Percentiles rank a stretch among this genome's conserved stretches.
phyloP scores from a whole-genome alignment of 345 rosid species.

The Citrus reticulata region DNA sequence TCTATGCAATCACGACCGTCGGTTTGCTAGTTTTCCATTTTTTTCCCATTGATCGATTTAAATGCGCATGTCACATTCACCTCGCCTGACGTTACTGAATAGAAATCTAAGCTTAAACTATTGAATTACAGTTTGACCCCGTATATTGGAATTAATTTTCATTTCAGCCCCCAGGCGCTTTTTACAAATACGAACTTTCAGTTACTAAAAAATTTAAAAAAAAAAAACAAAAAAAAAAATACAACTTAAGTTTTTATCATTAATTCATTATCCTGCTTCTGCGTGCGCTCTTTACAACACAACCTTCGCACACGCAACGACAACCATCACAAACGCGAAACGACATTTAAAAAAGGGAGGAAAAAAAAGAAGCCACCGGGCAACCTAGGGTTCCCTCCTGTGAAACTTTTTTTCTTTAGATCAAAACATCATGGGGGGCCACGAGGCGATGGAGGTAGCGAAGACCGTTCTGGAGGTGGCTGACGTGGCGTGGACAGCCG shows the following conservation, averaged over 20 bases:
- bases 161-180: neutral
- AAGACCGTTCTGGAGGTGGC: slow-evolving; percentile 97
- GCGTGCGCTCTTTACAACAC: neutral
- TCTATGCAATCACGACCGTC: neutral
- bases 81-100: neutral
- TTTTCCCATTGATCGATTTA: neutral
- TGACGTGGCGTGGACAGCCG: slow-evolving; percentile 83
- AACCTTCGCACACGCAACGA: slow-evolving; percentile 5
- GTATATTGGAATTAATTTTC: too few relatives aligned
- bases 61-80: neutral
- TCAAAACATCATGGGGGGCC: slow-evolving; percentile 36
- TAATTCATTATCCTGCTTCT: neutral
- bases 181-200: neutral
- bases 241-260: neutral
- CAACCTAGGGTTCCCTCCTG: neutral
- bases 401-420: neutral
- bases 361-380: too few relatives aligned
- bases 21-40: neutral
- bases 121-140: neutral
- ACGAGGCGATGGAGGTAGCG: slow-evolving; percentile 73
- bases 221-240: neutral
- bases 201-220: neutral
- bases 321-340: neutral
- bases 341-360: neutral
- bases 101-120: neutral